Evolutionary conservation across 495 filamentous ascomycete genomes (phyloP).

Genomic region (Hyaloscypha variabilis): DNA sequence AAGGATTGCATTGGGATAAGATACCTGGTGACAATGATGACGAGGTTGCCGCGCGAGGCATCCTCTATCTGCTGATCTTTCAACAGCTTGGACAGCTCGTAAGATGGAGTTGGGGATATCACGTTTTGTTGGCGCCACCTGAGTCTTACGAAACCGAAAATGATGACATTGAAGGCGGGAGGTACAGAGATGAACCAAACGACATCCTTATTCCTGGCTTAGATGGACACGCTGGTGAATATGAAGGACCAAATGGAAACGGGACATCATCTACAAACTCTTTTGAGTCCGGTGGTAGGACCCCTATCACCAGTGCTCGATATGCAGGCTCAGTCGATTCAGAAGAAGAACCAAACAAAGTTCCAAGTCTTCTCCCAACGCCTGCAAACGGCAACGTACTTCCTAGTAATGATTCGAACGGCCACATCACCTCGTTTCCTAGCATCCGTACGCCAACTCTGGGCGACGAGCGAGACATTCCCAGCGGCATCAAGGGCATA

Average conservation of each 20-base stretch:
- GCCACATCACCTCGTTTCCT: conserved; percentile 36
- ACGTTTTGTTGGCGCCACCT: conserved; percentile 83
- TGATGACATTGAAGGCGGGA: conserved; percentile 64
- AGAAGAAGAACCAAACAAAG: conserved; percentile 24
- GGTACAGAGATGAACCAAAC: conserved; percentile 65
- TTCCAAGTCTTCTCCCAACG: conserved; percentile 28
- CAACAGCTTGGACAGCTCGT: conserved; percentile 96
- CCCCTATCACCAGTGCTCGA: conserved; percentile 29
- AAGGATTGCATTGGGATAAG: conserved; percentile 90
- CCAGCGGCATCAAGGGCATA: conserved; percentile 27
- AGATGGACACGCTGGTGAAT: conserved; percentile 29
- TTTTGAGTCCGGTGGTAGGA: conserved; percentile 33
- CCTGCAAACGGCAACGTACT: conserved; percentile 36
- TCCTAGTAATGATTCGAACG: conserved; percentile 23
- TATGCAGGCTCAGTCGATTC: conserved; percentile 33
- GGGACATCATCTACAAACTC: conserved; percentile 18
- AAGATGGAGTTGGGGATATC: conserved; percentile 97
- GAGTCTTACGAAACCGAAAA: conserved; percentile 60
- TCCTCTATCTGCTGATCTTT: conserved; percentile 94
- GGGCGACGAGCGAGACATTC: conserved; percentile 28
- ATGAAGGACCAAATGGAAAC: conserved; percentile 32
- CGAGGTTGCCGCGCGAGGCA: conserved; percentile 90
- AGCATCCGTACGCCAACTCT: conserved; percentile 26
- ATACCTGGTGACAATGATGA: conserved; percentile 92
- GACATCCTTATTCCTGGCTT: conserved; percentile 29